Conservation (phyloP, 257 asterid species). For the Haberlea rhodopensis region DNA sequence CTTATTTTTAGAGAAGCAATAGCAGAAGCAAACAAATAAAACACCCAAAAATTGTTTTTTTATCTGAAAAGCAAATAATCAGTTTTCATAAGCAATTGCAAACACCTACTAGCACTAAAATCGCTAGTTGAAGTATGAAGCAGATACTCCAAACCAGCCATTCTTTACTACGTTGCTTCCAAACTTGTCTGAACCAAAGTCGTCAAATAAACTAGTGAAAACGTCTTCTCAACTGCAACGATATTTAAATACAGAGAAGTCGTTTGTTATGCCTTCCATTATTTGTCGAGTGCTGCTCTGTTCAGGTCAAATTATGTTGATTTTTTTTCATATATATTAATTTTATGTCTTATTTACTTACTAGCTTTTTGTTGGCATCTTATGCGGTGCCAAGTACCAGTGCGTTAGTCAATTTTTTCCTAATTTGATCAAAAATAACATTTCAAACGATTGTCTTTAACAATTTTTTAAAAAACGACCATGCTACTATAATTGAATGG, state of each 20-base stretch:
- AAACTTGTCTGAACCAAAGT: not conserved
- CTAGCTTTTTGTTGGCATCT: not conserved
- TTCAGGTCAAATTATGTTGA: not conserved
- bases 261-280: constrained; percentile 20
- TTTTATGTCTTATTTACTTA: not conserved
- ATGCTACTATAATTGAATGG: too few species aligned
- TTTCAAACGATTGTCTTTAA: not conserved
- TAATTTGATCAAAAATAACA: too few species aligned
- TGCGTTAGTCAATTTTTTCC: not conserved
- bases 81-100: too few species aligned
- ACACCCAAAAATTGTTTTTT: too few species aligned
- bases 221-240: not conserved
- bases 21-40: too few species aligned
- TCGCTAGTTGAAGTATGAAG: too few species aligned
- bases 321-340: not conserved
- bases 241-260: constrained; percentile 12
- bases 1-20: too few species aligned
- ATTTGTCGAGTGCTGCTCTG: not conserved
- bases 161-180: not conserved
- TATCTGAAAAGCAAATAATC: too few species aligned
- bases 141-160: not conserved
- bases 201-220: not conserved
- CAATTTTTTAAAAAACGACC: too few species aligned
- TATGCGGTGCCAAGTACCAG: too few species aligned
- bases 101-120: too few species aligned